Evolutionary conservation across 208 protist species (phyloP).

Genomic region (Leishmania lainsoni): DNA sequence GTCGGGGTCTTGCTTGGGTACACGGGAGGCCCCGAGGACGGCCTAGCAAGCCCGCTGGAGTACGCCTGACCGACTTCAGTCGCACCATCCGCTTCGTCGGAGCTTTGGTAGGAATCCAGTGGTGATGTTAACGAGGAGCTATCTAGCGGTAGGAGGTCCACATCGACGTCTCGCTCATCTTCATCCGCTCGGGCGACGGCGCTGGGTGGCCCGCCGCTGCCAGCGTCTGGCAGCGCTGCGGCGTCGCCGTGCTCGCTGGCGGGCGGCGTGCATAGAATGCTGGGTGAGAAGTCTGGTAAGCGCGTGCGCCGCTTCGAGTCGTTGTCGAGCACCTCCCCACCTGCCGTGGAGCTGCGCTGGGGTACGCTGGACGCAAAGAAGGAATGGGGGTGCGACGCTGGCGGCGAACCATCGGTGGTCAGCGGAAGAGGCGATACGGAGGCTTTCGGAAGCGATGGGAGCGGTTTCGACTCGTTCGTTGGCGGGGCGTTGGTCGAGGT

Average conservation of each 20-base stretch:
- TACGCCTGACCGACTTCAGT: not conserved
- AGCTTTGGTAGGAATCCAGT: constrained; percentile 23
- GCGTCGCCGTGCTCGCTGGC: constrained; percentile 8
- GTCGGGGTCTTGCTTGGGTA: constrained; percentile 15
- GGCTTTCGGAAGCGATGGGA: not conserved
- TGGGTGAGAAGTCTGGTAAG: constrained; percentile 25
- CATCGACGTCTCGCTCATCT: constrained; percentile 4
- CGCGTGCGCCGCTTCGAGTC: constrained; percentile 4
- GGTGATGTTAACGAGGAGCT: constrained; percentile 15
- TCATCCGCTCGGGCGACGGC: not conserved
- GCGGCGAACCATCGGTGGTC: not conserved
- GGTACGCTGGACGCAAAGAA: not conserved
- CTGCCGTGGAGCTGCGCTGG: not conserved
- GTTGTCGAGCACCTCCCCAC: not conserved
- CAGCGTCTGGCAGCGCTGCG: not conserved
- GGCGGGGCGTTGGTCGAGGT: not conserved
- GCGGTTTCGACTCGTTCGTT: constrained; percentile 1
- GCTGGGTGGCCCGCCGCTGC: not conserved
- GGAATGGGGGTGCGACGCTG: not conserved
- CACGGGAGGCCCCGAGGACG: constrained; percentile 22
- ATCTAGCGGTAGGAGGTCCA: constrained; percentile 12
- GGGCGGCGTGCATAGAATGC: constrained; percentile 27
- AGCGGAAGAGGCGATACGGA: not conserved
- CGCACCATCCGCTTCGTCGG: not conserved
- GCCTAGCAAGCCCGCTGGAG: constrained; percentile 1